These are phyloP conservation scores for Pseudovirgaria hyperparasitica DNA, from an alignment of 2,329 filamentous ascomycete genomes.

Conservation along the genomic window DNA sequence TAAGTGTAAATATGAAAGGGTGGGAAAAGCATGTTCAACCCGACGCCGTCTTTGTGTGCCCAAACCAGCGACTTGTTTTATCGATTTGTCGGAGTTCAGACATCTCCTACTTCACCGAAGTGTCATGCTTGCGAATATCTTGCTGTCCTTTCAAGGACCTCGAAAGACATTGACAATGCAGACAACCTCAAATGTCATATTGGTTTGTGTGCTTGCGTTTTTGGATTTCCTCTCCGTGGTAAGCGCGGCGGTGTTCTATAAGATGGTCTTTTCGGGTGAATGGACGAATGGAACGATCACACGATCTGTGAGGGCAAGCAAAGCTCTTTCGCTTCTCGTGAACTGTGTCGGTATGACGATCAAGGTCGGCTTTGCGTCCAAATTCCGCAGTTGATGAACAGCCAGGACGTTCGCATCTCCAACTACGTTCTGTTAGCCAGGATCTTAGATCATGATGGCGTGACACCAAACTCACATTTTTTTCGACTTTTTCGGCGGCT, in stretches of 20 bases:
- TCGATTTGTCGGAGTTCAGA: too few relatives aligned
- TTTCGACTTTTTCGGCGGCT: slow-evolving; percentile 10
- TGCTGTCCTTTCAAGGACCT: too few relatives aligned
- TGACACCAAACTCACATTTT: slow-evolving; percentile 10
- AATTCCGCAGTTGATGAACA: slow-evolving; percentile 22
- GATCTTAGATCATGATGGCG: not conserved
- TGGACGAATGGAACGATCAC: slow-evolving; percentile 26
- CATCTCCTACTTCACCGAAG: too few relatives aligned
- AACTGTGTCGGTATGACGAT: slow-evolving; percentile 22
- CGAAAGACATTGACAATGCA: too few relatives aligned
- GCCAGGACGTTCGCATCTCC: slow-evolving; percentile 16
- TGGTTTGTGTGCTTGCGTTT: slow-evolving; percentile 24
- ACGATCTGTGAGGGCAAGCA: slow-evolving; percentile 17
- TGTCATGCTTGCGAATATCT: too few relatives aligned
- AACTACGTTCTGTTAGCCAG: slow-evolving; percentile 10
- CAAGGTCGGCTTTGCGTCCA: slow-evolving; percentile 21
- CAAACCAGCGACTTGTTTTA: too few relatives aligned
- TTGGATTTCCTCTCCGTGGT: slow-evolving; percentile 37
- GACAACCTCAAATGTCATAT: too few relatives aligned
- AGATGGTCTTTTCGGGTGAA: slow-evolving; percentile 47
- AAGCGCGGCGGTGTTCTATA: slow-evolving; percentile 43
- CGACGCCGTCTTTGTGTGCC: too few relatives aligned
- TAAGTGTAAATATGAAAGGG: too few relatives aligned
- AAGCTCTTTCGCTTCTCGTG: slow-evolving; percentile 12
- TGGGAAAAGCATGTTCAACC: too few relatives aligned